A percentile compares a stretch with the other conserved stretches of the same genome.
phyloP scores from a whole-genome alignment of 2,329 filamentous ascomycete genomes.

The Paramyrothecium roridum region DNA sequence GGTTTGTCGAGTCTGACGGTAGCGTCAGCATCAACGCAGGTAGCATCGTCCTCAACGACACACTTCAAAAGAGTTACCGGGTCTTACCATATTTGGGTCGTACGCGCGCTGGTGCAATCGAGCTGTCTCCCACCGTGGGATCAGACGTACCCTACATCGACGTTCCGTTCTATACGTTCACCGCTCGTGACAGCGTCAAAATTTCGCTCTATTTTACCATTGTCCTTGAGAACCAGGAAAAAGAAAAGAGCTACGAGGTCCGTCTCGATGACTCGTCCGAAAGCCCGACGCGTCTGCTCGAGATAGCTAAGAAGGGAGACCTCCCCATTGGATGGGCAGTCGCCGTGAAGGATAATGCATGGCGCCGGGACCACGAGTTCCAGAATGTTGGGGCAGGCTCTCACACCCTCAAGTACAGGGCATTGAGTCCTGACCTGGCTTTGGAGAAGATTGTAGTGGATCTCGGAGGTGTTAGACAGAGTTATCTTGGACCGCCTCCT shows the following conservation, averaged over 20 bases:
- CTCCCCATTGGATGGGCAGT: conserved; percentile 13
- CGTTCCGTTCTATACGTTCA: conserved; percentile 12
- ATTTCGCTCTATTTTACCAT: conserved; percentile 10
- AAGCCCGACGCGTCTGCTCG: neutral
- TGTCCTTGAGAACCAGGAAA: conserved; percentile 10
- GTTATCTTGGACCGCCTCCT: conserved; percentile 12
- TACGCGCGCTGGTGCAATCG: conserved; percentile 7
- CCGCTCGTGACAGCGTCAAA: neutral
- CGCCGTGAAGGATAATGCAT: conserved; percentile 13
- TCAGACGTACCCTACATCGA: neutral
- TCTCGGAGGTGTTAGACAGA: conserved; percentile 5
- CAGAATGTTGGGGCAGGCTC: neutral
- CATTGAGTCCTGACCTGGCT: conserved; percentile 10
- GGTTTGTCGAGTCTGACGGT: conserved; percentile 59
- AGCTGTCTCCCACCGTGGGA: neutral
- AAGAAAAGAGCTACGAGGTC: conserved; percentile 7
- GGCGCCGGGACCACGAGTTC: conserved; percentile 8
- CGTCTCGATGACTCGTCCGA: neutral
- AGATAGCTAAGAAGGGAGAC: conserved; percentile 8
- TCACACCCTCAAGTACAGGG: conserved; percentile 4
- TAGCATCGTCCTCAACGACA: neutral
- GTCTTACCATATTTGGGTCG: conserved; percentile 11
- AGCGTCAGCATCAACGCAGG: conserved; percentile 28
- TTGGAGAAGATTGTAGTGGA: conserved; percentile 16
- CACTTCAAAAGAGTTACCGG: conserved; percentile 5